A percentile compares a stretch with the other conserved stretches of the same genome.
Conservation (phyloP, 2,329 filamentous ascomycete species). For the Cadophora sp. region DNA sequence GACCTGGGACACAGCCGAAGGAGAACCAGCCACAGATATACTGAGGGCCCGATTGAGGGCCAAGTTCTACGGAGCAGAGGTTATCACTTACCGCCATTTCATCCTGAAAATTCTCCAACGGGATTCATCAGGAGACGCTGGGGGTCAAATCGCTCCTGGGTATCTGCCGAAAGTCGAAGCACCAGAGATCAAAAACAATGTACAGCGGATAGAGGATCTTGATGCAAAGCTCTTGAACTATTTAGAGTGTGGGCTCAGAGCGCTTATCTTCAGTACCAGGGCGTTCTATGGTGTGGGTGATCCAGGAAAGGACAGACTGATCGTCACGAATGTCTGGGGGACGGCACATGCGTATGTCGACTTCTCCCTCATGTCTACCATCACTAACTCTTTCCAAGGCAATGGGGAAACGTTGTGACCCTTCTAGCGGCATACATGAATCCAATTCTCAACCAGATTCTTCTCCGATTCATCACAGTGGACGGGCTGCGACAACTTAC, state of each 20-base stretch:
- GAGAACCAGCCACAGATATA: constrained; percentile 73
- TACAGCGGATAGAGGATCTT: constrained; percentile 46
- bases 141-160: constrained; percentile 32
- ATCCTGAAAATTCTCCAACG: constrained; percentile 59
- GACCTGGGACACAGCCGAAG: constrained; percentile 52
- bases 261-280: constrained; percentile 83
- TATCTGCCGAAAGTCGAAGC: constrained; percentile 37
- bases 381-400: constrained; percentile 58
- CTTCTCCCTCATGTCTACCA: constrained; percentile 13
- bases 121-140: constrained; percentile 32
- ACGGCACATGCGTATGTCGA: constrained; percentile 90
- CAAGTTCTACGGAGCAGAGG: constrained; percentile 92
- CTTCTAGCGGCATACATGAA: constrained; percentile 82
- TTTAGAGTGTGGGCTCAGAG: constrained; percentile 59
- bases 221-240: constrained; percentile 57
- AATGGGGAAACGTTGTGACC: constrained; percentile 97
- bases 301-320: constrained; percentile 64
- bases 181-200: constrained; percentile 48
- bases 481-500: constrained; percentile 66
- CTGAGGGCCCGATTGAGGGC: constrained; percentile 84
- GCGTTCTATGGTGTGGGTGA: constrained; percentile 72
- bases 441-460: constrained; percentile 60
- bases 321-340: constrained; percentile 96
- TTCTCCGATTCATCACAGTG: constrained; percentile 63
- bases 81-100: constrained; percentile 87